Evolutionary conservation across 2,329 filamentous ascomycete species (phyloP).

Genomic region (Neopestalotiopsis sp.): DNA sequence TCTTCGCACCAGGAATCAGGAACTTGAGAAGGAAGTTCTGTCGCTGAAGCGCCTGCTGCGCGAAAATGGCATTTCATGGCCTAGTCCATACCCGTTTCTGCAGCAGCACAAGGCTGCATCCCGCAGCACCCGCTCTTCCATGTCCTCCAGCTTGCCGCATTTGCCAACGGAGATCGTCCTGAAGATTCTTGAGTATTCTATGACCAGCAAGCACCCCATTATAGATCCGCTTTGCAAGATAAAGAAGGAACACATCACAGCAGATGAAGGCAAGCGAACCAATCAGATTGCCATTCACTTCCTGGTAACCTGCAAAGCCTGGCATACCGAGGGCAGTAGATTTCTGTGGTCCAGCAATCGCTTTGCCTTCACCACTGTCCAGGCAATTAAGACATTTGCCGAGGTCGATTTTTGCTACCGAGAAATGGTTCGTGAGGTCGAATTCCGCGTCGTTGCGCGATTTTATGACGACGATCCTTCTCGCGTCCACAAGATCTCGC

Average conservation of each 20-base stretch:
- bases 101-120: conserved; percentile 24
- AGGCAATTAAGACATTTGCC: conserved; percentile 54
- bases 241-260: conserved; percentile 49
- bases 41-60: conserved; percentile 57
- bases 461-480: conserved; percentile 59
- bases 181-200: conserved; percentile 55
- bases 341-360: conserved; percentile 58
- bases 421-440: conserved; percentile 50
- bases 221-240: conserved; percentile 58
- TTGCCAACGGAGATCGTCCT: conserved; percentile 60
- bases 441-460: conserved; percentile 58
- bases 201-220: conserved; percentile 56
- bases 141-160: conserved; percentile 39
- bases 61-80: conserved; percentile 59
- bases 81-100: conserved; percentile 39
- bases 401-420: conserved; percentile 51
- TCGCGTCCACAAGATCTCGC: conserved; percentile 45
- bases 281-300: conserved; percentile 60
- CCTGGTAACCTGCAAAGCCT: conserved; percentile 56
- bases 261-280: conserved; percentile 46
- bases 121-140: conserved; percentile 20
- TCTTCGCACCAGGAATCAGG: conserved; percentile 51
- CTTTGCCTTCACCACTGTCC: conserved; percentile 60
- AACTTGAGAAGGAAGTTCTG: conserved; percentile 54
- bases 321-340: conserved; percentile 54